Evolutionary conservation across 305 asterid species (phyloP).

Genomic region (Solanum hybrid): DNA sequence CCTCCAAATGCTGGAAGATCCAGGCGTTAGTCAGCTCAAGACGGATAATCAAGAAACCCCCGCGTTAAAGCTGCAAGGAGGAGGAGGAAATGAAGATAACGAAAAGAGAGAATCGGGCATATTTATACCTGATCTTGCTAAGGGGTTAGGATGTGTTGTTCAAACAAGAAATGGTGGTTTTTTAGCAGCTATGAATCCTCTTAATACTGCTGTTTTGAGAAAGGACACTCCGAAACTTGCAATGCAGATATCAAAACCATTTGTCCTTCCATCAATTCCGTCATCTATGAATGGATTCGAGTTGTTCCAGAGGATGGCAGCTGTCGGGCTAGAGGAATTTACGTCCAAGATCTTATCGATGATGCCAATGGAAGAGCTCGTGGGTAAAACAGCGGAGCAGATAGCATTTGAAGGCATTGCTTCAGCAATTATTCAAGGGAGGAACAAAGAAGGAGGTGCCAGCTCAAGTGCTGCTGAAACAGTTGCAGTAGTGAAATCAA

Average conservation of each 20-base stretch:
- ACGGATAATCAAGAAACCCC: constrained; percentile 10
- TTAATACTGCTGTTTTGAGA: constrained; percentile 28
- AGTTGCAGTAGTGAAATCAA: constrained; percentile 53
- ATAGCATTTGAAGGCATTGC: constrained; percentile 94
- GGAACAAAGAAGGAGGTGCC: constrained; percentile 62
- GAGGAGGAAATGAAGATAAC: constrained; percentile 6
- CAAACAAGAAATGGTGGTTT: constrained; percentile 86
- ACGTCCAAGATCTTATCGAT: constrained; percentile 43
- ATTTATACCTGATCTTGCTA: constrained; percentile 68
- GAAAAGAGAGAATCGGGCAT: constrained; percentile 29
- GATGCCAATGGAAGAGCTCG: constrained; percentile 78
- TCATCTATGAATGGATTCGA: constrained; percentile 45
- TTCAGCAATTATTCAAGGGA: constrained; percentile 67
- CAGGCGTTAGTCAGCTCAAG: constrained; percentile 18
- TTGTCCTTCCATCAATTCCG: constrained; percentile 31
- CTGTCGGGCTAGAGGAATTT: constrained; percentile 50
- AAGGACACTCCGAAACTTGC: constrained; percentile 72
- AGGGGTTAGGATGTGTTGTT: constrained; percentile 71
- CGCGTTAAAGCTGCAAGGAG: constrained; percentile 15
- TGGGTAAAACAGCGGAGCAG: constrained; percentile 84
- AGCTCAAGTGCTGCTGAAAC: constrained; percentile 78
- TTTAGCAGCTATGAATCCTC: constrained; percentile 72
- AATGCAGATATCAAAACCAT: constrained; percentile 70
- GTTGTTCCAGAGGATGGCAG: constrained; percentile 63
- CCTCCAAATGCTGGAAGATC: constrained; percentile 69